phyloP scores from a whole-genome alignment of 495 filamentous ascomycete genomes.

The Aspergillus bertholletiae region DNA sequence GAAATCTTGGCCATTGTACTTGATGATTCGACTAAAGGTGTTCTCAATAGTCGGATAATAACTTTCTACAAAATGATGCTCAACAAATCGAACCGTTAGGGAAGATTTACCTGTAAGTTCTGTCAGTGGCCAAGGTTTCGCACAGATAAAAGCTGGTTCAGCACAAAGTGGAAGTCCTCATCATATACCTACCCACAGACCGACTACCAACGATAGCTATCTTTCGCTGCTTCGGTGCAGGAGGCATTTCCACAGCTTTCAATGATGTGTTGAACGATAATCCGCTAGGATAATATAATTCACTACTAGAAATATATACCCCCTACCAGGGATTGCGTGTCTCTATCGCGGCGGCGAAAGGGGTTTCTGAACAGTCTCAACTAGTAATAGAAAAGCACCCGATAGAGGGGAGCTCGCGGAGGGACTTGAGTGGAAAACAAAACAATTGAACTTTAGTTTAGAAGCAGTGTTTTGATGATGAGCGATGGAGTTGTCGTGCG shows the following conservation, averaged over 20 bases:
- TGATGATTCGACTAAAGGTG: conserved; percentile 93
- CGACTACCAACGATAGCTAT: conserved; percentile 97
- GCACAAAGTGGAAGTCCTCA: too few species aligned
- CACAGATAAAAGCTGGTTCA: background rate
- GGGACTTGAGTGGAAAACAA: background rate
- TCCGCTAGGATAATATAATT: background rate
- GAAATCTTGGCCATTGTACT: conserved; percentile 86
- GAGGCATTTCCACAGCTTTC: conserved; percentile 55
- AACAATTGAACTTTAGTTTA: background rate
- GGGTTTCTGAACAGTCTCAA: background rate
- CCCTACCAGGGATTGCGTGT: background rate
- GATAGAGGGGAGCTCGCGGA: background rate
- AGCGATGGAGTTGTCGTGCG: background rate
- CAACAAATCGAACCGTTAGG: conserved; percentile 94
- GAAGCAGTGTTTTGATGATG: background rate
- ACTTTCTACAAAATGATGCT: conserved; percentile 96
- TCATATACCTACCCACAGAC: conserved; percentile 73
- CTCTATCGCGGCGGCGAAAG: background rate
- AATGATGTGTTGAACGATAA: background rate
- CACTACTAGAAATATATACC: background rate
- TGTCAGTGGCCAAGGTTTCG: background rate
- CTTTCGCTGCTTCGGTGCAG: conserved; percentile 90
- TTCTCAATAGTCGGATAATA: conserved; percentile 99
- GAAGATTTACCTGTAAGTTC: conserved; percentile 81
- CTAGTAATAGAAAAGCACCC: background rate